These are phyloP conservation scores for Colletotrichum higginsianum DNA, from an alignment of 2,329 filamentous ascomycete genomes.

Conservation along the genomic window DNA sequence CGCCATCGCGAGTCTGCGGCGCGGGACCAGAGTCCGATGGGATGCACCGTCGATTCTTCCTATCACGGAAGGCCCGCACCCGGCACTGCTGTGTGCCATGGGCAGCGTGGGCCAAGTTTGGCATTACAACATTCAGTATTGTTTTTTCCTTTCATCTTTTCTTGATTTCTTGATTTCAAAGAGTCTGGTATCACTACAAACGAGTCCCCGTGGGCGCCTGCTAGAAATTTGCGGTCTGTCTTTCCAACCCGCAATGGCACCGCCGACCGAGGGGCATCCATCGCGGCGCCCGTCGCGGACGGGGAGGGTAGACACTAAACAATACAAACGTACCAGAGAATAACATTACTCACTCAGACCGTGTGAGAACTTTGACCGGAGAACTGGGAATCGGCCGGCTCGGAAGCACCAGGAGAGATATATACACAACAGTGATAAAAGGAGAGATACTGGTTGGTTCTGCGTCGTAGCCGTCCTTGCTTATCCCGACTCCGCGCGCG, in stretches of 20 bases:
- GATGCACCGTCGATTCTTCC: neutral
- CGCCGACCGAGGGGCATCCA: neutral
- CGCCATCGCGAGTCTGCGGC: neutral
- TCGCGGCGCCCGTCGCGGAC: neutral
- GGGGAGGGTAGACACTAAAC: neutral
- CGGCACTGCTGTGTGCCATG: no score
- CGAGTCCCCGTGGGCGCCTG: neutral
- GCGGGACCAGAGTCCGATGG: neutral
- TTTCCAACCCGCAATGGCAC: neutral
- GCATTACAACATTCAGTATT: neutral
- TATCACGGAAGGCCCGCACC: neutral
- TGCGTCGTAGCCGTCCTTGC: neutral
- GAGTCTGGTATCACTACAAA: constrained; percentile 11
- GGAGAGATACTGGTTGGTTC: constrained; percentile 1
- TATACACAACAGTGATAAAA: constrained; percentile 15
- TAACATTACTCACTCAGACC: constrained; percentile 34
- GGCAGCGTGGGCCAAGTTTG: neutral
- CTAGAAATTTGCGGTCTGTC: neutral
- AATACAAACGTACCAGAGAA: constrained; percentile 7
- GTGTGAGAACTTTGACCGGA: constrained; percentile 22
- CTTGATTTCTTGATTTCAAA: neutral
- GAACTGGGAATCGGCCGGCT: neutral
- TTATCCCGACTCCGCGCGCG: constrained; percentile 28
- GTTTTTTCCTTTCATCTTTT: neutral
- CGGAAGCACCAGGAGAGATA: constrained; percentile 7